Base-by-base conservation (phyloP, 805 yeast genomes). In the Metschnikowia koreensis region DNA sequence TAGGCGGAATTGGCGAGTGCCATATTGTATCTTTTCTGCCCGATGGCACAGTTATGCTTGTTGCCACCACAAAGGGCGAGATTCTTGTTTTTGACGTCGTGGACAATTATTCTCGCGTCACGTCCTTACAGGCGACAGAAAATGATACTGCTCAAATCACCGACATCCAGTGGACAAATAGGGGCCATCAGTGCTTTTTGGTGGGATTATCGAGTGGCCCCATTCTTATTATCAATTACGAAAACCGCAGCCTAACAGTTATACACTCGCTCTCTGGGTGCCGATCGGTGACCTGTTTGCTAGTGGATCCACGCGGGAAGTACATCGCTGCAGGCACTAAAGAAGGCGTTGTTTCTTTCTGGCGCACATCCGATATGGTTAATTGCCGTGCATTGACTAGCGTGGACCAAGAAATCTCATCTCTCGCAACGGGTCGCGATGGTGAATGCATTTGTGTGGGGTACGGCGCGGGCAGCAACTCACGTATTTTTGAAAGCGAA, bases 271-370 rank as follows among this genome's bases (percentile, higher is more conserved):
- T 74, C n/a, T 53, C 55, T 34, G 72, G 75, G 17, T 88, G 84
- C 58, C 76, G 84, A 1, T 67, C 83, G 1, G 74, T 80, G 3
- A 74, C 80, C 2, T 60, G 77, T 31, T 51, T 82, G 12, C 66
- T 67, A 15, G 64, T 81, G 47, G 87, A 82, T 58, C 84, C 85
- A 3, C 60, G 72, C 46, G 89, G 86, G 0, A 58, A 66, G 22
- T 77, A 64, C 56, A 51, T 85, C 10, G 75, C 78, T 2, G 76
- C 76, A 1, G 89, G 87, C 0, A 71, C 84, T 16, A 76, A 75
- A 50, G 87, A 82, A 53, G 87, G 87, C 27, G 71, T 78, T 16
- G 74, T 81, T 7, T 73, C 82, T 16, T 38, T 81, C 10, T 82
- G 85, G 84, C 68, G 71, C 38, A 61, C 77, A 7, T 53, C 62